Percentiles rank a stretch among this genome's conserved stretches.
phyloP scores from a whole-genome alignment of 164 flowering plant species.

The Liquidambar formosana region DNA sequence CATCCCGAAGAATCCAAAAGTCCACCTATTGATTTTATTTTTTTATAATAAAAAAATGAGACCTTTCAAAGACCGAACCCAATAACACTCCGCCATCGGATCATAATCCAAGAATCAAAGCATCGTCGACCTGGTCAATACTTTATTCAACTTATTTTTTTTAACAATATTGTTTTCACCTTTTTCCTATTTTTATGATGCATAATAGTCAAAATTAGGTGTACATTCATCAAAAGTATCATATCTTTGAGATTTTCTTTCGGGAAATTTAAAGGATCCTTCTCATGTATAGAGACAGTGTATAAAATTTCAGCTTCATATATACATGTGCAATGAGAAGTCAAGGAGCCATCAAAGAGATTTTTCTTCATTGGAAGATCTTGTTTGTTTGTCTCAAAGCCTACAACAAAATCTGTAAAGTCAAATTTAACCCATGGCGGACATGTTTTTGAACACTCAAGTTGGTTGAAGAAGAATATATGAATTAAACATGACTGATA shows the following conservation, averaged over 20 bases:
- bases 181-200: not conserved
- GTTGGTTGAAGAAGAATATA: no score
- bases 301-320: not conserved
- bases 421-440: not conserved
- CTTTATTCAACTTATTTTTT: no score
- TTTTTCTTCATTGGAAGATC: conserved; percentile 22
- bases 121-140: no score
- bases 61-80: not conserved
- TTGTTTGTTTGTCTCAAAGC: conserved; percentile 18
- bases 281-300: conserved; percentile 10
- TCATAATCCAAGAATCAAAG: conserved; percentile 4
- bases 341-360: conserved; percentile 21
- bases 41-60: no score
- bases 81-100: conserved; percentile 5
- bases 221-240: conserved; percentile 7
- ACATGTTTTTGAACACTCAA: no score
- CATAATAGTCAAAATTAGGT: conserved; percentile 23
- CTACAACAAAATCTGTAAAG: conserved; percentile 16
- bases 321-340: not conserved
- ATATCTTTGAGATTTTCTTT: conserved; percentile 4
- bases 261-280: not conserved
- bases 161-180: not conserved
- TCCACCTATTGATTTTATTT: conserved; percentile 13
- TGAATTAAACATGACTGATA: no score
- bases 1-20: conserved; percentile 10